Evolutionary conservation across 2,329 filamentous ascomycete species (phyloP).

Genomic region (Davidsoniella virescens): DNA sequence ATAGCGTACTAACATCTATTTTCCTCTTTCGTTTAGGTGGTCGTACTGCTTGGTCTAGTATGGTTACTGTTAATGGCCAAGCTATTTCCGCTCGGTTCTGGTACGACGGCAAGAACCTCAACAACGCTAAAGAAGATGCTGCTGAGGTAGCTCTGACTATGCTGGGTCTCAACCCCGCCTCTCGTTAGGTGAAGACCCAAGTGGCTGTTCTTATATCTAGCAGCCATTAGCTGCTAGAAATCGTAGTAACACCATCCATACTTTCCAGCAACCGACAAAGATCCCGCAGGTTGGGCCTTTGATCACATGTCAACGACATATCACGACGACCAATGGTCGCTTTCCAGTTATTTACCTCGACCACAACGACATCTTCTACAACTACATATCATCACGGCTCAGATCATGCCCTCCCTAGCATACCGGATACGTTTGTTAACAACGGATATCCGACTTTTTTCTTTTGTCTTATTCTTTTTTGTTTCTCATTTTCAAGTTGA

Average conservation of each 20-base stretch:
- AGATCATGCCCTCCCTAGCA: background rate
- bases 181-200: background rate
- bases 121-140: conserved; percentile 84
- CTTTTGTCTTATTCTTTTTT: conserved; percentile 3
- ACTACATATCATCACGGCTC: background rate
- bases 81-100: conserved; percentile 62
- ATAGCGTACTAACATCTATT: conserved; percentile 4
- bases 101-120: conserved; percentile 78
- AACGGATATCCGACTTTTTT: background rate
- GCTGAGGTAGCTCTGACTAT: conserved; percentile 60
- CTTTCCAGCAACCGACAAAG: background rate
- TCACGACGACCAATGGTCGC: background rate
- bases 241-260: background rate
- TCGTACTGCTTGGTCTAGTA: conserved; percentile 79
- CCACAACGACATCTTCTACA: background rate
- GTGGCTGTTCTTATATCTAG: background rate
- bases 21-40: conserved; percentile 41
- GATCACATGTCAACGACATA: background rate
- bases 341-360: background rate
- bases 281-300: conserved; percentile 6
- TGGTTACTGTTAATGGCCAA: conserved; percentile 53
- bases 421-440: too few relatives aligned
- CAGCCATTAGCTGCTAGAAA: too few relatives aligned
- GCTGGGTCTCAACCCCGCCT: conserved; percentile 20
- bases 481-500: background rate